Evolutionary conservation across 305 asterid genomes (phyloP).

Genomic region (Ilex paraguariensis): DNA sequence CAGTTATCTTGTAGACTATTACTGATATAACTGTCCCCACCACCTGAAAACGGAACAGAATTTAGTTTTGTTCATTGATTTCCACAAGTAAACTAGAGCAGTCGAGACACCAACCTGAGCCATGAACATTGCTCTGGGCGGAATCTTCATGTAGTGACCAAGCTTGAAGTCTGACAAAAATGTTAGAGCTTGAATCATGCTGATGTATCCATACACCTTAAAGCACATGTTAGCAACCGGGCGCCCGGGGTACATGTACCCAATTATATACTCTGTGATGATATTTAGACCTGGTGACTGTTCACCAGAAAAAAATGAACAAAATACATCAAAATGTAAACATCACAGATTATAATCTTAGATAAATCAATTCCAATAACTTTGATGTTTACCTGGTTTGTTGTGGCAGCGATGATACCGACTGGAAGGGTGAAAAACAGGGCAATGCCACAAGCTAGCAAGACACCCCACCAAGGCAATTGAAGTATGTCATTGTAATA

Average conservation of each 20-base stretch:
- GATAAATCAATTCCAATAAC: background rate
- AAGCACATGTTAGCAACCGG: constrained; percentile 67
- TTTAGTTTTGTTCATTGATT: background rate
- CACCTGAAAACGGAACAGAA: constrained; percentile 18
- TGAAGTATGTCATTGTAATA: constrained; percentile 30
- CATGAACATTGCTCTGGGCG: constrained; percentile 61
- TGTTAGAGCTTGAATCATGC: constrained; percentile 50
- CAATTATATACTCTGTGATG: constrained; percentile 50
- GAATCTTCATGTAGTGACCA: constrained; percentile 74
- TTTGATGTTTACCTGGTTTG: constrained; percentile 46
- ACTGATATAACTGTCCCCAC: constrained; percentile 35
- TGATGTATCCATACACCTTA: constrained; percentile 58
- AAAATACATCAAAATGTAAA: background rate
- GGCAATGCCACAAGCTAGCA: constrained; percentile 43
- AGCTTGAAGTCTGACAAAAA: constrained; percentile 60
- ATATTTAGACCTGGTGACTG: constrained; percentile 45
- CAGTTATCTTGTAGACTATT: constrained; percentile 25
- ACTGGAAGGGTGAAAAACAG: constrained; percentile 52
- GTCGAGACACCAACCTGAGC: constrained; percentile 34
- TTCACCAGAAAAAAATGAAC: background rate
- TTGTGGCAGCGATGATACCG: constrained; percentile 50
- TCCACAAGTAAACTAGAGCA: no score
- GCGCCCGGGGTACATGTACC: constrained; percentile 45
- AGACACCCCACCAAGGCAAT: constrained; percentile 65
- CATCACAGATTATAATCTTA: no score